Evolutionary conservation across 495 filamentous ascomycete species (phyloP).

Genomic region (Penicillium parvum): DNA sequence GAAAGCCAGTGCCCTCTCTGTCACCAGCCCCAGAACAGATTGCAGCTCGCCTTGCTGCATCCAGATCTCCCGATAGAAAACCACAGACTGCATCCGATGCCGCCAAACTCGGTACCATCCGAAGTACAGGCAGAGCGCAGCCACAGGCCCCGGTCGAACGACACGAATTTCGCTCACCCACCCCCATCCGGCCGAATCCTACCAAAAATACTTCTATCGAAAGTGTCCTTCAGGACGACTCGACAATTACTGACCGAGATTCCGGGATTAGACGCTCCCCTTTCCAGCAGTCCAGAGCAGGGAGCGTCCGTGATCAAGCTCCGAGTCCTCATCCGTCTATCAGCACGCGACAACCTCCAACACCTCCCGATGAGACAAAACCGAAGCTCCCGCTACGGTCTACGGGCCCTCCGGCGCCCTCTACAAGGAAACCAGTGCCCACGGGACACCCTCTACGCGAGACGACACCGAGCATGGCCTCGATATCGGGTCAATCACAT

Average conservation of each 20-base stretch:
- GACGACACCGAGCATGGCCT: slow-evolving; percentile 27
- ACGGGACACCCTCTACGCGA: slow-evolving; percentile 11
- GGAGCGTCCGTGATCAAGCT: slow-evolving; percentile 4
- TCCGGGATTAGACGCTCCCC: slow-evolving; percentile 4
- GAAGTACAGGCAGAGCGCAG: slow-evolving; percentile 19
- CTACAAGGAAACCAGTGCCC: slow-evolving; percentile 13
- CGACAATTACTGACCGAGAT: slow-evolving; percentile 6
- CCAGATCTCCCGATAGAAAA: slow-evolving; percentile 23
- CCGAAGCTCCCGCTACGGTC: slow-evolving; percentile 30
- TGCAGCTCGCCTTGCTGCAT: slow-evolving; percentile 36
- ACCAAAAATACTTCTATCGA: slow-evolving; percentile 5
- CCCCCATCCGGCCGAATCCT: slow-evolving; percentile 10
- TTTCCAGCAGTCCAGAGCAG: slow-evolving; percentile 10
- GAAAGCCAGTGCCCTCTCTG: slow-evolving; percentile 12
- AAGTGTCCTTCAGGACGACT: slow-evolving; percentile 14
- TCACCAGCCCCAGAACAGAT: slow-evolving; percentile 28
- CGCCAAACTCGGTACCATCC: slow-evolving; percentile 18
- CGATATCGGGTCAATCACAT: slow-evolving; percentile 23
- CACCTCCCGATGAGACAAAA: slow-evolving; percentile 15
- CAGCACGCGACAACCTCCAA: slow-evolving; percentile 11
- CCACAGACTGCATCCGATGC: slow-evolving; percentile 8
- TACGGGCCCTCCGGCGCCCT: slow-evolving; percentile 8
- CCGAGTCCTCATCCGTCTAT: slow-evolving; percentile 19
- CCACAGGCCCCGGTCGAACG: slow-evolving; percentile 9
- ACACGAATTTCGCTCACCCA: slow-evolving; percentile 14